Base-by-base conservation (phyloP, 495 filamentous ascomycete genomes). In the Lepidopterella palustris region DNA sequence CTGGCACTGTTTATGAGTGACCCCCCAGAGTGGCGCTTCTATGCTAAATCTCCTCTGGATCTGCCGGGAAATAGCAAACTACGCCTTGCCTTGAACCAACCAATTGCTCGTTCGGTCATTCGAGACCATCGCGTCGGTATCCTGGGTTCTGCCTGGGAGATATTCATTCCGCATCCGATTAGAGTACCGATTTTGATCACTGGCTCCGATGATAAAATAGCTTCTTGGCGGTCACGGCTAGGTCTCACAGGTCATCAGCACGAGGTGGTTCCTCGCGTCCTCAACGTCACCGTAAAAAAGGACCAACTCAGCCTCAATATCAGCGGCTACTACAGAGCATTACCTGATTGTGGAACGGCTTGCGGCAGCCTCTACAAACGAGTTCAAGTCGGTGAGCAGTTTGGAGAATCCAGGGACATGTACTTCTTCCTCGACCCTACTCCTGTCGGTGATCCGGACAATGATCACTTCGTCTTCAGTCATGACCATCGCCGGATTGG, bases 371-470 rank as follows among this genome's bases (percentile, higher is more conserved):
- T 92, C 8, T 84, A 88, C 58, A 79, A 73, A 57, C 68, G 70
- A 26, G 48, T 63, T 23, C 55, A 54, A 3, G 18, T 35, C 42
- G 23, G 9, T 52, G 26, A 28, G 11, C 6, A 20, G 27, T 56
- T 35, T 5, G 53, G 60, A 4, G 45, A 57, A 15, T 59, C 64
- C 3, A 61, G 69, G 29, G 58, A 73, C 0, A 28, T 87, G 4
- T 92, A 80, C 59, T 71, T 92, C 20, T 90, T 89, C 70, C 73
- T 87, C 45, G 87, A 92, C 39, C 79, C 80, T 0, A 70, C 72
- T 2, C 77, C 74, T 35, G 71, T 77, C 10, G 77, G 78, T 3
- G 55, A 71, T 18, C 67, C 76, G 0, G 61, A 72, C 0, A 45
- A 79, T 3, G 88, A 92, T 68, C 65, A 66, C 1, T 92, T 83